These are phyloP conservation scores for Didymella segeticola DNA, from an alignment of 2,329 filamentous ascomycete species.

Conservation along the genomic window DNA sequence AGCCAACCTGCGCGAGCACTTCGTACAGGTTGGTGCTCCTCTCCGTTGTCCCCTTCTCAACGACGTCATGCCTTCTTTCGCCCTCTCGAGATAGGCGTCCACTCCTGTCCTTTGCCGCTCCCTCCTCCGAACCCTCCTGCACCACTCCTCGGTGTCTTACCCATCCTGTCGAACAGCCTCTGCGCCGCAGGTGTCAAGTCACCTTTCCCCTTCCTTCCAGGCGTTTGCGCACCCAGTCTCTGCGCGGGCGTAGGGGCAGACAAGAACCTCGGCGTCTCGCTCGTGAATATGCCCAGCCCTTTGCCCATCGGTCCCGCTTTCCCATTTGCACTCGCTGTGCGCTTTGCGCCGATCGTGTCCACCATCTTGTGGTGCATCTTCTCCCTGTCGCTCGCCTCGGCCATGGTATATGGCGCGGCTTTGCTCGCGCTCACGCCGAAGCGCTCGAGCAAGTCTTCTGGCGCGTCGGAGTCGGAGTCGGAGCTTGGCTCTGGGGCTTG, in stretches of 20 bases:
- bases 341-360: slow-evolving; percentile 44
- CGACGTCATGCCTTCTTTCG: slow-evolving; percentile 24
- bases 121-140: slow-evolving; percentile 30
- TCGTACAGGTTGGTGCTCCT: too few relatives aligned
- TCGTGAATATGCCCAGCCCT: slow-evolving; percentile 36
- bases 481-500: slow-evolving; percentile 75
- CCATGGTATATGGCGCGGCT: slow-evolving; percentile 70
- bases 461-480: slow-evolving; percentile 45
- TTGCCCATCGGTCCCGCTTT: slow-evolving; percentile 19
- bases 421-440: slow-evolving; percentile 45
- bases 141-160: slow-evolving; percentile 32
- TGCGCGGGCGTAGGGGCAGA: slow-evolving; percentile 78
- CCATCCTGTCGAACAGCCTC: slow-evolving; percentile 48
- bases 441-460: slow-evolving; percentile 52
- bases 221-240: slow-evolving; percentile 60
- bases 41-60: too few relatives aligned
- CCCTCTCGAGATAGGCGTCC: slow-evolving; percentile 39
- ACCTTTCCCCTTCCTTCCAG: slow-evolving; percentile 61
- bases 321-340: slow-evolving; percentile 3
- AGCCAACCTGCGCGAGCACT: slow-evolving; percentile 35
- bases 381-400: slow-evolving; percentile 77
- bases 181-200: slow-evolving; percentile 74
- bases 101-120: slow-evolving; percentile 25
- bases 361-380: slow-evolving; percentile 76
- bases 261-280: slow-evolving; percentile 67